A percentile compares a stretch with the other conserved stretches of the same genome.
Conservation (phyloP, 495 filamentous ascomycete genomes). For the Neurospora intermedia region DNA sequence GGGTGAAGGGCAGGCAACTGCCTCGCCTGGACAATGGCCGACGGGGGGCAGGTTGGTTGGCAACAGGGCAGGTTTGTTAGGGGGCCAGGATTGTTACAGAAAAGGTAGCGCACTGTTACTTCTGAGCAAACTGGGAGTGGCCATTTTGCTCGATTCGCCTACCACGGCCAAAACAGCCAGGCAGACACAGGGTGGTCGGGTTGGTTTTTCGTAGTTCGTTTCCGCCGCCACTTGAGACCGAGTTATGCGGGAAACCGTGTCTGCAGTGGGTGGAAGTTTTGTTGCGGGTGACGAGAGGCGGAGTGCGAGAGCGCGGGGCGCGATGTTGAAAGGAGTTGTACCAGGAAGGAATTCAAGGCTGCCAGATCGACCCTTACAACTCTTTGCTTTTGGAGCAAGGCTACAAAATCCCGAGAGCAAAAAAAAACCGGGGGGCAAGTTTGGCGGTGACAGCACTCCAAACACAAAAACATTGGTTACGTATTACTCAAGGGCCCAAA, state of each 20-base stretch:
- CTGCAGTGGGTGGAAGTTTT: neutral
- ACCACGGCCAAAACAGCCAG: neutral
- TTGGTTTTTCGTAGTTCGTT: neutral
- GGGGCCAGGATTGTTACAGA: neutral
- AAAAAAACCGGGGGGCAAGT: neutral
- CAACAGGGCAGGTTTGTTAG: neutral
- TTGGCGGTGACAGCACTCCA: neutral
- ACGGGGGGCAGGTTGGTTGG: neutral
- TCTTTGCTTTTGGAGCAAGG: neutral
- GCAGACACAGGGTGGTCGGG: neutral
- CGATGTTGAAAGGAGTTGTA: neutral
- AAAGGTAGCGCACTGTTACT: slow-evolving; percentile 1
- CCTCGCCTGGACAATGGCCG: neutral
- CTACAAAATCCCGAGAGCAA: neutral
- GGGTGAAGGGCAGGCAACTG: neutral
- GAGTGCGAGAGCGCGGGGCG: neutral
- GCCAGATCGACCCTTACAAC: neutral
- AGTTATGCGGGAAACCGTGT: neutral
- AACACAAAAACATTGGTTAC: neutral
- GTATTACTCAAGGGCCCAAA: neutral
- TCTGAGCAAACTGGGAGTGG: neutral
- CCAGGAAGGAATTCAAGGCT: neutral
- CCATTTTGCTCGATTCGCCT: neutral
- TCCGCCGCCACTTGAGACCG: neutral
- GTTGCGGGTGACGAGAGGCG: neutral